Base-by-base conservation (phyloP, 169 alveolate species). In the Theileria orientalis region DNA sequence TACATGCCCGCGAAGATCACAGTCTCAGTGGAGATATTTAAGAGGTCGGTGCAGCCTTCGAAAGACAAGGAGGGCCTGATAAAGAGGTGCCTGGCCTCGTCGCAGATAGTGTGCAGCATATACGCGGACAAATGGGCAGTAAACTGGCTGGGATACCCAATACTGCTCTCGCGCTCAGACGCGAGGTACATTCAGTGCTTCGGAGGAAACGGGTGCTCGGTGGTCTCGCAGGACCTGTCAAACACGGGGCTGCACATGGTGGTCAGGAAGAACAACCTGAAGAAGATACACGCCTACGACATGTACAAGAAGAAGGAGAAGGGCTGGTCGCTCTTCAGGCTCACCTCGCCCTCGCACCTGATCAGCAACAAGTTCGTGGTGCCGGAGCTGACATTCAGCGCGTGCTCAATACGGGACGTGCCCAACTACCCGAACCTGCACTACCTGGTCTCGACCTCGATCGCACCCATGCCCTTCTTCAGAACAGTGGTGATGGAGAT, bases 381-480 rank as follows among this genome's bases (percentile, higher is more conserved):
- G 41, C 86, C 86, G 16, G 86, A 78, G 27, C 69, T 78, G 11
- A 74, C 86, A 29, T 78, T 69, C 44, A 57, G 79, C 27, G 61
- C 86, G 6, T 78, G 83, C 49, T 66, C 73, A 37, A 72, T 83
- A 47, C 54, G 63, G 49, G 84, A 74, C 42, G 84, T 85, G 56
- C 84, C 61, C 57, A 75, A 69, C 33, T 74, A 77, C 23, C 95
- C 95, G 8, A 69, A 72, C 52, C 83, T 91, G 67, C 90, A 86
- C 61, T 91, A 86, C 62, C 71, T 90, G 60, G 76, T 86, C 46
- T 75, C 92, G 32, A 89, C 89, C 82, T 85, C 92, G 25, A 89
- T 91, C 46, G 92, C 93, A 25, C 95, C 95, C 14, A 84, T 90
- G 56, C 95, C 95, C n/a, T 91, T 86, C 71, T 91, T 85, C 69